Evolutionary conservation across 306 rosid genomes (phyloP).

Genomic region (Luffa acutangula): DNA sequence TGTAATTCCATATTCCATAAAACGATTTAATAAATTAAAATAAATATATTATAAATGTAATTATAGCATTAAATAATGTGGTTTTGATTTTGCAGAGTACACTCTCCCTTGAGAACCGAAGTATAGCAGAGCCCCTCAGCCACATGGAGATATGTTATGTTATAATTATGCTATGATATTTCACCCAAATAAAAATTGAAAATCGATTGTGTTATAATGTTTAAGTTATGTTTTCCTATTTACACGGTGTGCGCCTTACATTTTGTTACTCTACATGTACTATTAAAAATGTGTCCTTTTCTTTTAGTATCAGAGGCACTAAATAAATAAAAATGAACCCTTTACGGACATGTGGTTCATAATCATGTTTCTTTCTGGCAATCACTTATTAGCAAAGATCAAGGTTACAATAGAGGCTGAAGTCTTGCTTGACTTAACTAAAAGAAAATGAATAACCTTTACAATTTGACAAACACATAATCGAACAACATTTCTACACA

Average conservation of each 20-base stretch:
- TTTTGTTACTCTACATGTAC: background rate
- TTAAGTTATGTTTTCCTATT: background rate
- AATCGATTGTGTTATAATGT: background rate
- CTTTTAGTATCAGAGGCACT: background rate
- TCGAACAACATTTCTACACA: background rate
- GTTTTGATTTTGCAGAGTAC: constrained; percentile 20
- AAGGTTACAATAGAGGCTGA: background rate
- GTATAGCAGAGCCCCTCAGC: background rate
- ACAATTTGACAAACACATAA: background rate
- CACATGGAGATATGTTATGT: background rate
- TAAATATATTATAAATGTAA: background rate
- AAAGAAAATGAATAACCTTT: too few species aligned
- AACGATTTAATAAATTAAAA: background rate
- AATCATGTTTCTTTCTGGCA: background rate
- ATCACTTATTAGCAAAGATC: too few species aligned
- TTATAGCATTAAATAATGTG: background rate
- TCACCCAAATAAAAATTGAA: background rate
- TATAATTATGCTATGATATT: background rate
- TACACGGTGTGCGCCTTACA: background rate
- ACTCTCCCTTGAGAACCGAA: constrained; percentile 26
- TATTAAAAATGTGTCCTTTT: background rate
- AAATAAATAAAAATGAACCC: background rate
- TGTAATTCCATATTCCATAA: background rate
- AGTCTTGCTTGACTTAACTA: background rate
- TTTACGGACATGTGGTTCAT: background rate